Evolutionary conservation across 2,329 filamentous ascomycete species (phyloP).

Genomic region (Nigrograna mackinnonii): DNA sequence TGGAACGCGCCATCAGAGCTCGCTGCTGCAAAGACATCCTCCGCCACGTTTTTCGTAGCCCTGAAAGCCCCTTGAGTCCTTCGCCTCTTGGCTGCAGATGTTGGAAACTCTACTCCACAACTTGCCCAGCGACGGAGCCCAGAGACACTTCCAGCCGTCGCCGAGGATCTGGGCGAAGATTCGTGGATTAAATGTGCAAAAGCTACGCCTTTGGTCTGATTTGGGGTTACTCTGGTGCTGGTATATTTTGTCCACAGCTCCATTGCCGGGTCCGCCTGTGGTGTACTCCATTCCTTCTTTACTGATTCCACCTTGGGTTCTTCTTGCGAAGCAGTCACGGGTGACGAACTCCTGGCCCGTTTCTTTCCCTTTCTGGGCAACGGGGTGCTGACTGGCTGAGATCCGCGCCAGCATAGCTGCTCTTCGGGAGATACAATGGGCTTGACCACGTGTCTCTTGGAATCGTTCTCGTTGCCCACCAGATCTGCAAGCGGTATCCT

Average conservation of each 20-base stretch:
- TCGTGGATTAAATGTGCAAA: constrained; percentile 50
- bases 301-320: constrained; percentile 31
- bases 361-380: constrained; percentile 47
- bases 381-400: constrained; percentile 48
- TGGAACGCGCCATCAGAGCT: constrained; percentile 35
- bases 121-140: constrained; percentile 55
- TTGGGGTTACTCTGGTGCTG: constrained; percentile 40
- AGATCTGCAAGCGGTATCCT: constrained; percentile 63
- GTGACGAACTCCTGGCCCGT: constrained; percentile 52
- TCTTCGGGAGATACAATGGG: constrained; percentile 62
- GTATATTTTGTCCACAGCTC: constrained; percentile 53
- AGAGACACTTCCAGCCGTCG: constrained; percentile 49
- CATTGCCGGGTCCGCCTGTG: constrained; percentile 50
- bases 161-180: constrained; percentile 49
- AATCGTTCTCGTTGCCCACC: constrained; percentile 64
- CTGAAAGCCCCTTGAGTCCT: constrained; percentile 39
- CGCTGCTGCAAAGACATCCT: constrained; percentile 32
- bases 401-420: constrained; percentile 61
- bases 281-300: constrained; percentile 41
- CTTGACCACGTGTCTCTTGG: constrained; percentile 50
- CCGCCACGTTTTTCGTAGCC: constrained; percentile 23
- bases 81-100: constrained; percentile 45
- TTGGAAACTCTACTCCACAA: constrained; percentile 54
- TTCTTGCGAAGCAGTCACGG: constrained; percentile 42
- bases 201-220: constrained; percentile 39